A percentile compares a stretch with the other conserved stretches of the same genome.
Conservation (phyloP, 345 rosid genomes). For the Bretschneidera sinensis region DNA sequence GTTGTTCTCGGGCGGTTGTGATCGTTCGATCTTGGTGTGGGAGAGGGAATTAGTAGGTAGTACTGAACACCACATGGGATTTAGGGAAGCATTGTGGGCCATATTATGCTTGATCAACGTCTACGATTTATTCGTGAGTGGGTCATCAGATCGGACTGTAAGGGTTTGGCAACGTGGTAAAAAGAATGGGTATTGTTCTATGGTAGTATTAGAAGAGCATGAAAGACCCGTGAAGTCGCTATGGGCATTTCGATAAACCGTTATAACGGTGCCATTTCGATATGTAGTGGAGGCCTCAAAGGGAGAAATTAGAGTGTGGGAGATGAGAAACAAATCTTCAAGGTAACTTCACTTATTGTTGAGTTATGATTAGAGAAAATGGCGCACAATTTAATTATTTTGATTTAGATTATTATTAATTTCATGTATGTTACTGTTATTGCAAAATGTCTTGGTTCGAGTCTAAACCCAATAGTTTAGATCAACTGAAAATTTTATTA, state of each 20-base stretch:
- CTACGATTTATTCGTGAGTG: slow-evolving; percentile 54
- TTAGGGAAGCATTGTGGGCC: slow-evolving; percentile 68
- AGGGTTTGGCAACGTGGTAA: slow-evolving; percentile 63
- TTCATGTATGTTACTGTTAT: no score
- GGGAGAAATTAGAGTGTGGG: slow-evolving; percentile 53
- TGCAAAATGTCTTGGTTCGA: no score
- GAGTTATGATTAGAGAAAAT: no score
- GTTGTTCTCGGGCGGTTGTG: slow-evolving; percentile 77
- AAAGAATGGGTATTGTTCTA: slow-evolving; percentile 33
- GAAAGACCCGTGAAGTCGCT: slow-evolving; percentile 60
- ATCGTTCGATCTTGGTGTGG: slow-evolving; percentile 74
- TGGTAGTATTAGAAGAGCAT: slow-evolving; percentile 63
- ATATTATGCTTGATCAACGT: slow-evolving; percentile 56
- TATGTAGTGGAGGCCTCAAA: slow-evolving; percentile 78
- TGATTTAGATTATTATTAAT: no score
- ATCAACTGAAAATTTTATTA: no score
- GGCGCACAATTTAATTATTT: no score
- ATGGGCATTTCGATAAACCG: slow-evolving; percentile 15
- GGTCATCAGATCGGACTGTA: slow-evolving; percentile 60
- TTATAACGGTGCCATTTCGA: slow-evolving; percentile 28
- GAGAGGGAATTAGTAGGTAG: slow-evolving; percentile 22
- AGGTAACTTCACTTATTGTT: no score
- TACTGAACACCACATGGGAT: slow-evolving; percentile 30
- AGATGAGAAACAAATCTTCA: no score
- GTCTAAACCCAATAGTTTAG: no score